phyloP scores from a whole-genome alignment of 176 grass and related monocot genomes.

The Triticum aestivum region DNA sequence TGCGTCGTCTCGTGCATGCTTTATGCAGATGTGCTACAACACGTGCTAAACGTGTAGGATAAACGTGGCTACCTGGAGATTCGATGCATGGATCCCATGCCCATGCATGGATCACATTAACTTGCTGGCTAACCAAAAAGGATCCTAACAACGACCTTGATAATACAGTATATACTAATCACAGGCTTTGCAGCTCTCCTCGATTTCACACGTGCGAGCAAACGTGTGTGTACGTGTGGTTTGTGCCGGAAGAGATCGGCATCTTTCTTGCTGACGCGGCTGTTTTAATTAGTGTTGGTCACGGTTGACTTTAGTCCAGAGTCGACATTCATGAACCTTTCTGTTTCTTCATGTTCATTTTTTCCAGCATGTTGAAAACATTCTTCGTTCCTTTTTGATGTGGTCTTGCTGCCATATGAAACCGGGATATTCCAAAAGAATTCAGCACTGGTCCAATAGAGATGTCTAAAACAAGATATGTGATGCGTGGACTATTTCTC shows the following conservation, averaged over 20 bases:
- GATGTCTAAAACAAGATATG: not conserved
- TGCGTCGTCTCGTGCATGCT: not conserved
- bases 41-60: slow-evolving; percentile 27
- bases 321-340: not conserved
- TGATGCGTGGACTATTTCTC: too few relatives aligned
- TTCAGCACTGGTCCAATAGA: not conserved
- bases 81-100: not conserved
- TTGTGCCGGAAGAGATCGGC: not conserved
- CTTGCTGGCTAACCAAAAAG: not conserved
- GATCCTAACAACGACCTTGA: too few relatives aligned
- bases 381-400: not conserved
- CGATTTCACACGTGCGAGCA: slow-evolving; percentile 25
- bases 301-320: not conserved
- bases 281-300: not conserved
- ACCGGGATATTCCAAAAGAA: not conserved
- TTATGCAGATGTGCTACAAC: not conserved
- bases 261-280: not conserved
- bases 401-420: not conserved
- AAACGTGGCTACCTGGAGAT: not conserved
- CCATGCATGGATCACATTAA: too few relatives aligned
- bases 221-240: not conserved
- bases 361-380: slow-evolving; percentile 28
- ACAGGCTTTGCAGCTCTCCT: too few relatives aligned
- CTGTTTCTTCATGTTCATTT: not conserved
- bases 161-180: too few relatives aligned